Conservation (phyloP, 257 asterid species). For the Solanum lycopersicoides region DNA sequence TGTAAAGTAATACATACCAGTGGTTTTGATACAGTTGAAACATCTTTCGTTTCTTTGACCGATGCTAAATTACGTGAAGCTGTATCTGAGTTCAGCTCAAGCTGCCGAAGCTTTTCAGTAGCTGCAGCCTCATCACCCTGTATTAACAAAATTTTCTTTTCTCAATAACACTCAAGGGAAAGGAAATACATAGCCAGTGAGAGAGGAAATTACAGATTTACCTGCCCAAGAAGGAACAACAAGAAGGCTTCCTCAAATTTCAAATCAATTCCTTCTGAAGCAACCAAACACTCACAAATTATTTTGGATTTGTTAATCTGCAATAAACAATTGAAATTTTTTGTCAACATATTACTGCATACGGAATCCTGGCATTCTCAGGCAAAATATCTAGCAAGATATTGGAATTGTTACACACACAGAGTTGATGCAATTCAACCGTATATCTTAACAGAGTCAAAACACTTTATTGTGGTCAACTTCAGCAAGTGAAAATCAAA, state of each 20-base stretch:
- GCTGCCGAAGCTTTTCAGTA: slow-evolving; percentile 64
- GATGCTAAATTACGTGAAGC: slow-evolving; percentile 43
- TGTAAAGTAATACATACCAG: slow-evolving; percentile 40
- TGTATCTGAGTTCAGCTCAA: slow-evolving; percentile 39
- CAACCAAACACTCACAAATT: slow-evolving; percentile 74
- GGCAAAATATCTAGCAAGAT: background rate
- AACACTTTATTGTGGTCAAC: background rate
- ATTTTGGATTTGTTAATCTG: slow-evolving; percentile 74
- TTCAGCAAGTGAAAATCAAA: background rate
- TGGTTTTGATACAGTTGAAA: slow-evolving; percentile 44
- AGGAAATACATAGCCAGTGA: slow-evolving; percentile 2
- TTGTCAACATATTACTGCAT: background rate
- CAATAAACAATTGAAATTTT: slow-evolving; percentile 7
- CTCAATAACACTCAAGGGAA: background rate
- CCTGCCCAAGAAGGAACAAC: slow-evolving; percentile 95
- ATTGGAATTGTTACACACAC: background rate
- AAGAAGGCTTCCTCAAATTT: slow-evolving; percentile 95
- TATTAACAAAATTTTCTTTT: slow-evolving; percentile 6
- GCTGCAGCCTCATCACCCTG: slow-evolving; percentile 88
- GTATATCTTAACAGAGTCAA: background rate
- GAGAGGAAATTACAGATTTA: slow-evolving; percentile 20
- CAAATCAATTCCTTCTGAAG: slow-evolving; percentile 85
- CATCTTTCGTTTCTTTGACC: slow-evolving; percentile 45
- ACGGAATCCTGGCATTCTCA: background rate
- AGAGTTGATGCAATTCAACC: background rate